Base-by-base conservation (phyloP, 495 filamentous ascomycete genomes). In the Pseudevernia furfuracea region DNA sequence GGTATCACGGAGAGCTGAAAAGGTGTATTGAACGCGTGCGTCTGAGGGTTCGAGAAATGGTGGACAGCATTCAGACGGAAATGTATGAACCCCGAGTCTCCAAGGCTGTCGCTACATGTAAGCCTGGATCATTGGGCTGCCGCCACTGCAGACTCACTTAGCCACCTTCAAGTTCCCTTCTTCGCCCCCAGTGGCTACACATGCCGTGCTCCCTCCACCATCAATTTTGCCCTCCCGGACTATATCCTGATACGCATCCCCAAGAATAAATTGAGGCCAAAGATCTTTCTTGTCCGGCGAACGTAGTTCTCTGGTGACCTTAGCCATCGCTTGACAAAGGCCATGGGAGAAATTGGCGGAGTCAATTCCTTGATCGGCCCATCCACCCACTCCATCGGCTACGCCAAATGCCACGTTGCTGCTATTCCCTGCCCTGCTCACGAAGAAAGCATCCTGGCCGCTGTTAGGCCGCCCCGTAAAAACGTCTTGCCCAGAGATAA, bases 401-500 rank as follows among this genome's bases (percentile, higher is more conserved):
- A 99, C 85, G 8, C 91, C 94, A 67, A 97, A 85, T 1, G 93
- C 92, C 41, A 87, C 77, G 55, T 78, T 77, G 34, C 75, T 76
- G 19, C 75, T 83, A 59, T 76, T 81, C 53, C 39, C 43, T 37
- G 96, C 77, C 15, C 82, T 84, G 68, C 87, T 89, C 44, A 94
- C 85, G 76, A 99, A 97, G 74, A 97, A 97, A 39, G 95, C 89
- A 83, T 99, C 94, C 73, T 97, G 91, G 15, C 94, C 94, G 58
- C 88, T 91, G 57, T 87, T 86, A 15, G 87, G 86, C 28, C 75
- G 73, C 17, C 74, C 73, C 17, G 67, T 65, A 25, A 56, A 72
- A 14, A 58, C 25, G 7, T 34, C 52, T 32, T 59, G 68, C 43
- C 73, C 73, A 32, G 44, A 52, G 25, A 78, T 36, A 14, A 68